Evolutionary conservation across 2,329 filamentous ascomycete genomes (phyloP).

Genomic region (Zymoseptoria crescenta): DNA sequence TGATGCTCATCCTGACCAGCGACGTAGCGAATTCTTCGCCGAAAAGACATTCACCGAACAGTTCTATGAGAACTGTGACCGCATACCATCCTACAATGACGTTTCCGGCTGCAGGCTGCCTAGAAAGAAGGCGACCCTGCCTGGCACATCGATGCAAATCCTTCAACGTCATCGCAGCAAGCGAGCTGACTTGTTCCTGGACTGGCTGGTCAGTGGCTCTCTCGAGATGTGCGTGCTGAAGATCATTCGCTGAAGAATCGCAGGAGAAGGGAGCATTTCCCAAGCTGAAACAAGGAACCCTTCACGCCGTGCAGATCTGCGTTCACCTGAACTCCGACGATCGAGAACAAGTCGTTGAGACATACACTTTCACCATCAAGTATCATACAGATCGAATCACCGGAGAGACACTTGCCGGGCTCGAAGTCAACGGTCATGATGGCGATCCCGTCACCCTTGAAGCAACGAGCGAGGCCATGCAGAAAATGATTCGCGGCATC

Average conservation of each 20-base stretch:
- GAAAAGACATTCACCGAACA: slow-evolving; percentile 27
- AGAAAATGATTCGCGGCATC: slow-evolving; percentile 36
- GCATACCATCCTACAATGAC: slow-evolving; percentile 25
- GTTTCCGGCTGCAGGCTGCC: slow-evolving; percentile 22
- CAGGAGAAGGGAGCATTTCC: slow-evolving; percentile 45
- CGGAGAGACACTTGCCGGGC: slow-evolving; percentile 14
- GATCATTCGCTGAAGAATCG: slow-evolving; percentile 18
- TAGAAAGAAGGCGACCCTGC: slow-evolving; percentile 1
- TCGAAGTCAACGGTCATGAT: slow-evolving; percentile 26
- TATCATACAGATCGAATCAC: slow-evolving; percentile 25
- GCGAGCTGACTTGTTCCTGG: slow-evolving; percentile 38
- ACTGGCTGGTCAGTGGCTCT: slow-evolving; percentile 38
- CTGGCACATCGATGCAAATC: slow-evolving; percentile 28
- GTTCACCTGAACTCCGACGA: slow-evolving; percentile 35
- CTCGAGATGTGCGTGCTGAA: background rate
- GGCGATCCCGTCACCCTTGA: slow-evolving; percentile 30
- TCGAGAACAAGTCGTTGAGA: slow-evolving; percentile 36
- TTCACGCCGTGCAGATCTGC: slow-evolving; percentile 41
- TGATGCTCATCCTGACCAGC: slow-evolving; percentile 1
- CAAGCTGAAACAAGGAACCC: slow-evolving; percentile 35
- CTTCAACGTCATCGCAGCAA: slow-evolving; percentile 34
- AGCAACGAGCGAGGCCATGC: slow-evolving; percentile 36
- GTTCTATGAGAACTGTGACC: slow-evolving; percentile 19
- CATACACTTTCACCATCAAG: slow-evolving; percentile 43
- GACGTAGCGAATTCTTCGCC: slow-evolving; percentile 25